Percentiles rank a stretch among this genome's conserved stretches.
These are phyloP conservation scores for Takashimella koratensis DNA, from an alignment of 1,284 basidiomycete species.

Conservation along the genomic window DNA sequence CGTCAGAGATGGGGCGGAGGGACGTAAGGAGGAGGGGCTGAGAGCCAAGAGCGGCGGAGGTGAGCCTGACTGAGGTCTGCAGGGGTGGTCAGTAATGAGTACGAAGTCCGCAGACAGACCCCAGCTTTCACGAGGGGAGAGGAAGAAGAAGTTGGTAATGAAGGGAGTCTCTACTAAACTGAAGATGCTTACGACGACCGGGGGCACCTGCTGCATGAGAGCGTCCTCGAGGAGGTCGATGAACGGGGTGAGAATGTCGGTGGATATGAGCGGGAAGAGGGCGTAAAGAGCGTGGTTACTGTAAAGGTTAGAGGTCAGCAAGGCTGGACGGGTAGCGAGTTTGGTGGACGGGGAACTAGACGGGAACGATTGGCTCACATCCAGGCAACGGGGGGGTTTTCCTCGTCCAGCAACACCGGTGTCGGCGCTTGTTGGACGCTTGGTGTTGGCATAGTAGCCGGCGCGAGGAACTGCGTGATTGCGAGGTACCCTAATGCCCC, in stretches of 20 bases:
- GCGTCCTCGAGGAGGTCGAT: slow-evolving; percentile 50
- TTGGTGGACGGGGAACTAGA: too few species aligned
- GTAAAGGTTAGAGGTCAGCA: too few species aligned
- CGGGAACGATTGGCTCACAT: neutral
- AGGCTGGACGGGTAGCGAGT: too few species aligned
- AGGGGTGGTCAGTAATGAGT: neutral
- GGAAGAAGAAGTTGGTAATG: too few species aligned
- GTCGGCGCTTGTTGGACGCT: neutral
- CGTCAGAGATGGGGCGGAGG: slow-evolving; percentile 39
- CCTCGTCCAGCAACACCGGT: too few species aligned
- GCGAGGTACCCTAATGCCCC: neutral
- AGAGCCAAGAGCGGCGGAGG: slow-evolving; percentile 39
- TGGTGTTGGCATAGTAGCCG: neutral
- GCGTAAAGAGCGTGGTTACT: slow-evolving; percentile 45
- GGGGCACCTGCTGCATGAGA: slow-evolving; percentile 44
- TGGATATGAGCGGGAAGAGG: slow-evolving; percentile 47
- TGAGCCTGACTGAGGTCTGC: slow-evolving; percentile 46
- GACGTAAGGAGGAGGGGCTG: slow-evolving; percentile 45
- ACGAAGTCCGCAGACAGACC: neutral
- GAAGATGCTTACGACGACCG: slow-evolving; percentile 38
- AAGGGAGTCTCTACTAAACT: too few species aligned
- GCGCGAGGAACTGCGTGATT: neutral
- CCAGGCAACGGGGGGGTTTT: neutral
- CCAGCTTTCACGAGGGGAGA: too few species aligned
- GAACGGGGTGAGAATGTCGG: slow-evolving; percentile 48